Conservation (phyloP, 2,329 filamentous ascomycete genomes). For the Teratosphaeria zuluensis region DNA sequence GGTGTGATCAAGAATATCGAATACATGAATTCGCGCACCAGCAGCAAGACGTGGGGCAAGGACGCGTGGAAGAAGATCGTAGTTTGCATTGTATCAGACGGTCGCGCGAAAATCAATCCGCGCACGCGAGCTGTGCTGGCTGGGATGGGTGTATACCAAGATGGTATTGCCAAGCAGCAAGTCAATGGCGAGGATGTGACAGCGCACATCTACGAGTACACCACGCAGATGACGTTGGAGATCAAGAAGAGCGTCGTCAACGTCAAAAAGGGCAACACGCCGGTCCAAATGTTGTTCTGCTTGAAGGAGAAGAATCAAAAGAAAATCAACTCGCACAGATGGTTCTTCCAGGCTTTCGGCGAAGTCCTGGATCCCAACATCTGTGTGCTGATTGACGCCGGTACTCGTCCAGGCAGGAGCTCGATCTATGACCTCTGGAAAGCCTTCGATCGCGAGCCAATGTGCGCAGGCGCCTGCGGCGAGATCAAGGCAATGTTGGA, state of each 20-base stretch:
- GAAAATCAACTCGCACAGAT: slow-evolving; percentile 98
- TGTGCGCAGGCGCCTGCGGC: slow-evolving; percentile 94
- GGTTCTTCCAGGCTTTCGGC: slow-evolving; percentile 98
- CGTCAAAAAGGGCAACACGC: slow-evolving; percentile 72
- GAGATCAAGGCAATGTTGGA: slow-evolving; percentile 98
- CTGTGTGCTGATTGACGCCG: slow-evolving; percentile 89
- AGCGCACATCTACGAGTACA: slow-evolving; percentile 93
- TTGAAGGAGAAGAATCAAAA: slow-evolving; percentile 99
- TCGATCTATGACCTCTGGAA: slow-evolving; percentile 99
- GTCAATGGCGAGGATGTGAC: slow-evolving; percentile 96
- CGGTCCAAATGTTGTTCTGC: slow-evolving; percentile 95
- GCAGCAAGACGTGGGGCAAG: slow-evolving; percentile 96
- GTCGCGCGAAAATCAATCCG: slow-evolving; percentile 92
- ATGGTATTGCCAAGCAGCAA: slow-evolving; percentile 96
- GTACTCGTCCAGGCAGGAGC: slow-evolving; percentile 85
- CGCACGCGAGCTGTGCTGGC: slow-evolving; percentile 82
- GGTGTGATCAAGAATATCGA: slow-evolving; percentile 99
- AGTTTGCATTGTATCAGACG: slow-evolving; percentile 93
- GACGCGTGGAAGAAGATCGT: slow-evolving; percentile 99
- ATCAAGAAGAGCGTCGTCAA: slow-evolving; percentile 85
- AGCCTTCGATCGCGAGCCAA: slow-evolving; percentile 92
- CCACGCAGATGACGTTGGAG: slow-evolving; percentile 73
- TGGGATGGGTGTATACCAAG: slow-evolving; percentile 92
- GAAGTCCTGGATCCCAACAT: slow-evolving; percentile 89
- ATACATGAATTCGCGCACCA: slow-evolving; percentile 88